phyloP scores from a whole-genome alignment of 441 rosid species.

The Breynia disticha region DNA sequence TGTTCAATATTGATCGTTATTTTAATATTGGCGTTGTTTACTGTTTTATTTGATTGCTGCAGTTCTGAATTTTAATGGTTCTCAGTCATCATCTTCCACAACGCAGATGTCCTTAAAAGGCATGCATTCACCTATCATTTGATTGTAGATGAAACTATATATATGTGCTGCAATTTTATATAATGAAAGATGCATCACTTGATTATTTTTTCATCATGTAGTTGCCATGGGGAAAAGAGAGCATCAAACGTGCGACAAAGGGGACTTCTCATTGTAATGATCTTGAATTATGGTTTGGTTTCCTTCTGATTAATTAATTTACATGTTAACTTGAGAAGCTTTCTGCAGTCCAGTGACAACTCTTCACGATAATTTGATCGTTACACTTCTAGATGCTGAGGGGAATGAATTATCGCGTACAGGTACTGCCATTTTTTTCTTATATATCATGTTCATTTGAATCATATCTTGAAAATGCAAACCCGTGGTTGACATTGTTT shows the following conservation, averaged over 20 bases:
- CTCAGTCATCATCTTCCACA: conserved; percentile 38
- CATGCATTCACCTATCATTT: conserved; percentile 18
- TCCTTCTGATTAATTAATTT: neutral
- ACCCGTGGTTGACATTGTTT: neutral
- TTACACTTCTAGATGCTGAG: conserved; percentile 46
- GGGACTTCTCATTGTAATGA: conserved; percentile 76
- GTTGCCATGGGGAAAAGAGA: conserved; percentile 77
- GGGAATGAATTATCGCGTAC: conserved; percentile 48
- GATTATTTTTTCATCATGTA: conserved; percentile 24
- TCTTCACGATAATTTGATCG: conserved; percentile 59
- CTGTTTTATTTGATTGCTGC: conserved; percentile 15
- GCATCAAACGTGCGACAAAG: conserved; percentile 45
- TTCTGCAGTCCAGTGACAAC: conserved; percentile 60
- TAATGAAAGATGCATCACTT: neutral
- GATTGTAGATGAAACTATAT: neutral
- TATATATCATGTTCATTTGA: conserved; percentile 1
- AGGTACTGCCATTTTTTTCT: conserved; percentile 27
- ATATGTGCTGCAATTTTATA: neutral
- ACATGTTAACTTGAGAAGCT: conserved; percentile 8
- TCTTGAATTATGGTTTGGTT: conserved; percentile 5
- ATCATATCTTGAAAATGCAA: conserved; percentile 3
- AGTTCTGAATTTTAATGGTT: conserved; percentile 54
- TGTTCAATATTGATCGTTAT: conserved; percentile 10
- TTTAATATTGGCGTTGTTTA: conserved; percentile 2
- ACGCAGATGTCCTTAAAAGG: conserved; percentile 53